phyloP scores from a whole-genome alignment of 352 stramenopile species.

The Pythium myriotylum region DNA sequence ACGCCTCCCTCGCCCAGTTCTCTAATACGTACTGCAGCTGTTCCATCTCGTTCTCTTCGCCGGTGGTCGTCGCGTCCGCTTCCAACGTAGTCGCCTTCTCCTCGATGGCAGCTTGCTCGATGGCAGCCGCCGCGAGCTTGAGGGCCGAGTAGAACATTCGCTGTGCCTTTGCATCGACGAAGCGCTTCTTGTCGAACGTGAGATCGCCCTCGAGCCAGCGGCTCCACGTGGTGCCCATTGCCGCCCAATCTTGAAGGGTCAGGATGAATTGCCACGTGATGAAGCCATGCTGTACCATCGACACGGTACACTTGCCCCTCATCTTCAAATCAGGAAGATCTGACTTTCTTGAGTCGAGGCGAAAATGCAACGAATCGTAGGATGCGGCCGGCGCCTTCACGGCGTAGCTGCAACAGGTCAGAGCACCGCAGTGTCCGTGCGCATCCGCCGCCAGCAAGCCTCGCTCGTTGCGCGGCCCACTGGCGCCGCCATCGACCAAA shows the following conservation, averaged over 20 bases:
- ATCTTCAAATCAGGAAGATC: constrained; percentile 8
- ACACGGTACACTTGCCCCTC: constrained; percentile 17
- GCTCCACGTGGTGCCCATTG: constrained; percentile 30
- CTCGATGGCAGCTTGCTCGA: constrained; percentile 12
- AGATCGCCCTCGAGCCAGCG: constrained; percentile 18
- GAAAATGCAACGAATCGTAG: constrained; percentile 15
- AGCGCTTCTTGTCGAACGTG: constrained; percentile 25
- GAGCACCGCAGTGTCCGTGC: not conserved
- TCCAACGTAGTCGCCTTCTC: constrained; percentile 1
- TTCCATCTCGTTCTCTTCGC: constrained; percentile 23
- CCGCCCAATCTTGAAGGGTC: too few species aligned
- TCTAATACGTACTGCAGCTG: constrained; percentile 48
- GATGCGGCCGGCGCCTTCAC: not conserved
- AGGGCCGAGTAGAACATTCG: constrained; percentile 22
- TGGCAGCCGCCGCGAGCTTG: constrained; percentile 3
- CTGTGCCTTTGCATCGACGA: constrained; percentile 15
- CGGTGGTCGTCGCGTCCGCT: constrained; percentile 2
- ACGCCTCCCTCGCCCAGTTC: constrained; percentile 51
- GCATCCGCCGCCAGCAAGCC: not conserved
- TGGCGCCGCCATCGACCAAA: not conserved
- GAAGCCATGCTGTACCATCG: constrained; percentile 16
- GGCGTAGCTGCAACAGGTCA: not conserved
- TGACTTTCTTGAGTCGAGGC: not conserved
- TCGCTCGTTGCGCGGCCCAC: not conserved
- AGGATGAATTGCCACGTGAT: too few species aligned